Evolutionary conservation across 164 flowering plant genomes (phyloP), one percentile per base, ranked within the genome.

Genomic region (Saururus chinensis): DNA sequence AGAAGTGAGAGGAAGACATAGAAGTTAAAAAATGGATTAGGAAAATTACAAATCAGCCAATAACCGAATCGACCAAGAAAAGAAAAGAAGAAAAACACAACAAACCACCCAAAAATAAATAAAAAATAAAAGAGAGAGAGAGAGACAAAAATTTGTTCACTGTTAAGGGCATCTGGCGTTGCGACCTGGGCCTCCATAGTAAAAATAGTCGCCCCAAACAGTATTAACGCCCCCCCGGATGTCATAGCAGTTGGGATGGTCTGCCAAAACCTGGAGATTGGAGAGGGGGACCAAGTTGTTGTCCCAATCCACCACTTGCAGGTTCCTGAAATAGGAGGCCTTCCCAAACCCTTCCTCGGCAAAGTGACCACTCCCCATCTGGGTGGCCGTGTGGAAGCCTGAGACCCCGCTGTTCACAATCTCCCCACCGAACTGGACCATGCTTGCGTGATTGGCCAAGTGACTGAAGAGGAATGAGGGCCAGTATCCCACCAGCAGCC

Each of bases 301-400:
- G 61, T 89, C 98, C 90, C 95, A 86, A 70, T 92, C 98, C 22
- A 92, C 97, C 1, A 80, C 85, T 63, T 92, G 89, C 65, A 92
- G 48, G 51, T 90, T 92, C 53, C 98, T 69, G 60, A 92, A 89
- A 65, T 92, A 92, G 20, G 97, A 74, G 0, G 98, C 87, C 68
- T 77, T 90, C 13, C 84, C 83, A 65, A 83, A 92, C 0, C 98
- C 98, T 73, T 86, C 97, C 60, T 70, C 79, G 0, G 97, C 82
- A 67, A 89, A 92, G 64, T 84, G 95, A 17, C 98, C 98, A 66
- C 97, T 92, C 0, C 98, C 98, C 98, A 92, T 92, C 51, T 92
- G 92, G 0, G 98, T 89, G 0, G 81, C 55, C 11, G 98, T 92
- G 77, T 92, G 98, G 61, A 59, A 75, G 1, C 96, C 95, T 1